Base-by-base conservation (phyloP, 179 eudicot genomes). In the Silene noctiflora region DNA sequence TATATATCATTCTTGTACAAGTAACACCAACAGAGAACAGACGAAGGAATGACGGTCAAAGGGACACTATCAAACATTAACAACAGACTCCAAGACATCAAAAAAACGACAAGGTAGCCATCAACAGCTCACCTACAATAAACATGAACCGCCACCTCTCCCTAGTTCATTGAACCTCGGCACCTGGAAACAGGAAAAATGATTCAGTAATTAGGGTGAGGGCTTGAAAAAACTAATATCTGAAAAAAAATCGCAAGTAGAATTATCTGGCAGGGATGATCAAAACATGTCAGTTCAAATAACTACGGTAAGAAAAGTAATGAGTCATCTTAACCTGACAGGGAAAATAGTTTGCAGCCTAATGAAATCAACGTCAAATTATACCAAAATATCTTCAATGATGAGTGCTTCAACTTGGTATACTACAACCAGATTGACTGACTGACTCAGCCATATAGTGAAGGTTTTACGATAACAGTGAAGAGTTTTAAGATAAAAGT, bases 131-230 rank as follows among this genome's bases (percentile, higher is more conserved):
- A 76, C 82, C 80, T 76, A 80, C 29, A 67, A 68, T 68, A 19
- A 71, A 71, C 33, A 66, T 48, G 56, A 51, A 35, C 74, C 77
- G 72, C 77, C 19, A 42, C 67, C 55, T 65, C 69, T 48, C 55
- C 66, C 78, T 80, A 95, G 78, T 95, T 95, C 89, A 95, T 76
- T 60, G 99, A 95, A 69, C 99, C 96, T 64, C 98, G 98, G 69
- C 99, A 95, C 91, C 99, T 95, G 85, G 82, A 85, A 77, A 72
- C 21, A 75, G 71, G 70, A 24, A 44, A 46, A 65, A 63, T 6
- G 7, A 29, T 21, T 3, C 44, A 73, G 62, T 27, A 27, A 20
- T 20, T 51, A 27, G 51, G 21, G 16, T 25, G 44, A 66, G 46
- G 21, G 24, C 60, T 39, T 62, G 56, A 5, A 29, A 4, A 69